Base-by-base conservation (phyloP, 495 filamentous ascomycete genomes). In the Talaromyces wortmannii region DNA sequence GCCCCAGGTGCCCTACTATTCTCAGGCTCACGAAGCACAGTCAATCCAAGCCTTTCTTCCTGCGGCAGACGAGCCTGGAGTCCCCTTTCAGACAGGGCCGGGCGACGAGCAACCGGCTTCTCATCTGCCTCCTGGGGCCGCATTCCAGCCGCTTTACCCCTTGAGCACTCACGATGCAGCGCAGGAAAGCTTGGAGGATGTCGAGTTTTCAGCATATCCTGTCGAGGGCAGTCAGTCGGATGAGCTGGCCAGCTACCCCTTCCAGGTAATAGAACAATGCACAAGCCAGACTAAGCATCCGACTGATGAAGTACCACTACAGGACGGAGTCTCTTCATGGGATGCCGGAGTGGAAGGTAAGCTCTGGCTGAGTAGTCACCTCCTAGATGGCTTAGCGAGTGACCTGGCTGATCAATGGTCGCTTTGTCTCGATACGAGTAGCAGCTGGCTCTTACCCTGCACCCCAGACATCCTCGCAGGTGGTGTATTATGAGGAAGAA, bases 401-500 rank as follows among this genome's bases (percentile, higher is more conserved):
- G 43, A 53, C 44, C 12, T 53, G 52, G 43, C 52, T 53, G 52
- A 53, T 46, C 36, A 53, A 18, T 53, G 52, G 52, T 53, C 52
- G 12, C 23, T n/a, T 11, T 53, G n/a, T 42, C 16, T 45, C 18
- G 52, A 46, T 31, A 17, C 52, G 23, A 53, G 52, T 42, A 53
- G 52, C 43, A 42, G 29, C 36, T 40, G 36, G 36, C 36, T 40
- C 8, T 40, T 40, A 40, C 36, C 59, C 47, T 15, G 32, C 52
- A 36, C 48, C 47, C 10, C 53, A 52, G 30, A 42, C 50, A 10
- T 50, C 46, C 16, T 23, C 55, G 31, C 7, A 55, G 33, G 49
- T 52, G 33, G 55, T 55, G 42, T 61, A 3, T 15, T 78, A 83
- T 17, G 73, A 77, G 32, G 70, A 81, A 46, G 72, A 78, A 32